Percentiles rank a stretch among this genome's conserved stretches.
Evolutionary conservation across 768 basidiomycete genomes (phyloP).

Genomic region (Pulveroboletus sp.): DNA sequence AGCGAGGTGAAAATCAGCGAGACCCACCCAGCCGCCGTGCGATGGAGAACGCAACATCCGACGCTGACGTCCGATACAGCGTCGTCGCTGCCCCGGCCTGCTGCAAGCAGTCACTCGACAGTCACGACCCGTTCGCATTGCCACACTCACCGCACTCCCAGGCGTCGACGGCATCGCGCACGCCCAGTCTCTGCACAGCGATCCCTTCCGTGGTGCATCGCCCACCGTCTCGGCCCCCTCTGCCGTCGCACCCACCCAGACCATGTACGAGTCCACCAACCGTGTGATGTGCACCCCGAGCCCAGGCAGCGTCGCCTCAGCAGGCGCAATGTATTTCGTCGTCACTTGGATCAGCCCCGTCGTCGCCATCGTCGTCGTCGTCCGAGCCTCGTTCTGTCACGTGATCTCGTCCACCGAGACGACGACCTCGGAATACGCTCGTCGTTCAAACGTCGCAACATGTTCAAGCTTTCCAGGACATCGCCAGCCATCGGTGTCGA

Average conservation of each 20-base stretch:
- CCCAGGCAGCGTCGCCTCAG: slow-evolving; percentile 48
- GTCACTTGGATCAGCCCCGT: slow-evolving; percentile 36
- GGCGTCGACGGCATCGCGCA: slow-evolving; percentile 65
- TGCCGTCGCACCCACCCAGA: slow-evolving; percentile 71
- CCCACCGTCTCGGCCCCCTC: slow-evolving; percentile 40
- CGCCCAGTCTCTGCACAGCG: slow-evolving; percentile 71
- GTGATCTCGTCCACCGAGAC: slow-evolving; percentile 7
- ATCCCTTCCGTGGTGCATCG: slow-evolving; percentile 50
- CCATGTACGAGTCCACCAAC: slow-evolving; percentile 72
- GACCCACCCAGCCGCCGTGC: slow-evolving; percentile 73
- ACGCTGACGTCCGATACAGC: slow-evolving; percentile 56
- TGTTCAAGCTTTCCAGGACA: background rate
- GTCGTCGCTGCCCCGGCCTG: slow-evolving; percentile 45
- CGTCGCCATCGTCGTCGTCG: slow-evolving; percentile 5
- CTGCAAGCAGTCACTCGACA: slow-evolving; percentile 4
- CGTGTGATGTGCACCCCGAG: slow-evolving; percentile 63
- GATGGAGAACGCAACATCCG: slow-evolving; percentile 68
- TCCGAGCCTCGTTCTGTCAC: slow-evolving; percentile 7
- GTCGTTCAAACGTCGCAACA: background rate
- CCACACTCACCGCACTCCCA: slow-evolving; percentile 21
- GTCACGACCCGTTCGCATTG: background rate
- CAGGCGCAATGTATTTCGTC: slow-evolving; percentile 45
- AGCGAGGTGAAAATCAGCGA: slow-evolving; percentile 1
- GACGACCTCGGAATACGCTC: background rate
- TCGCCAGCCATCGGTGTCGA: slow-evolving; percentile 21